Evolutionary conservation across 495 filamentous ascomycete genomes (phyloP), one percentile per base, ranked within the genome.

Genomic region (Penicillium egyptiacum): DNA sequence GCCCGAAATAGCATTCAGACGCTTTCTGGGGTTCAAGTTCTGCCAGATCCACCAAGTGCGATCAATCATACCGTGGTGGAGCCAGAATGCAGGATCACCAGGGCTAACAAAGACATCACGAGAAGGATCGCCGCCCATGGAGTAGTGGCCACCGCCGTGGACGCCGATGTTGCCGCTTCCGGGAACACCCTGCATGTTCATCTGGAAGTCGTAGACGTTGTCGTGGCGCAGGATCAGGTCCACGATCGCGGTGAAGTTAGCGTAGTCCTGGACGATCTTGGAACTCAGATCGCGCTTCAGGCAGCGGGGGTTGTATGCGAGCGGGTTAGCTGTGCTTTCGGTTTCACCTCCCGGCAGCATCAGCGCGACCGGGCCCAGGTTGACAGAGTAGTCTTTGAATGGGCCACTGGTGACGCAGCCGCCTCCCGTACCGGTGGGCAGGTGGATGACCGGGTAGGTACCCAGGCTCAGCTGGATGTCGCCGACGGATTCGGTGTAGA

Each of bases 11-110:
- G 69, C 73, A 57, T 75, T 67, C 50, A 61, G 65, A 5, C 84
- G 72, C 20, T 73, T 70, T 50, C 60, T 48, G 20, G 73, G 65
- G 59, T 89, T 79, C 50, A 81, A 62, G 47, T 76, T 81, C 72
- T 90, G 86, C 88, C 88, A 90, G 25, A 85, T 83, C 81, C 84
- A 87, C 75, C 80, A 90, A 4, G 83, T 64, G 37, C 83, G 81
- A 68, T 91, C 88, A 53, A 92, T 80, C 75, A 83, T 82, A 5
- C 78, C 82, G 65, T 91, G 88, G 67, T 90, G 87, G 20, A 86
- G 75, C 62, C 74, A 90, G 70, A 91, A 90, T 12, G 75, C 79
- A 7, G 87, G 86, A 55, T 90, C 88, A 7, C 83, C 82, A 3
- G 85, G 80, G 28, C 78, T 83, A 19, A 73, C 75, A 59, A 77